Base-by-base conservation (phyloP, 306 rosid genomes). In the Sesbania bispinosa region DNA sequence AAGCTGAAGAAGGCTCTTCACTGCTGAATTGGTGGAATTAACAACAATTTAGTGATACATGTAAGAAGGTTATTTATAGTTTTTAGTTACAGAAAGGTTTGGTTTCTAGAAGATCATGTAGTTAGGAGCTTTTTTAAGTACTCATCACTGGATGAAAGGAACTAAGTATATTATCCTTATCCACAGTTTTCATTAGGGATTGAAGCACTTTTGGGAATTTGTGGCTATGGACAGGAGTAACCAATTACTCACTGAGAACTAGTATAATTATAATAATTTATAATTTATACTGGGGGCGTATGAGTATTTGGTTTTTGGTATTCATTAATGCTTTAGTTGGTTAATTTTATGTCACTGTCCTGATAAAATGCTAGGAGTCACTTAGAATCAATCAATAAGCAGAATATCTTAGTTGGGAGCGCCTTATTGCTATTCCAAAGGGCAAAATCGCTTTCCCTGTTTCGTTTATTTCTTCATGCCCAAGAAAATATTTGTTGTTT, bases 11-110 rank as follows among this genome's bases (percentile, higher is more conserved):
- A 36, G 32, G 35, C 3, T 42, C 45, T 21, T 62, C 38, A 11
- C 45, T 18, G 11, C 32, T 65, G 75, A 73, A 13, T 62, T 47
- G 65, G 27, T 57, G 75, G 75, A 72, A 64, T 24, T 69, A 77
- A 60, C 66, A 53, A 29, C 13, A 51, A 33, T 7, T 45, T 45
- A 14, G 36, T 71, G 54, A 46, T 72, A 65, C 65, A 29, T 73
- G n/a, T 68, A 51, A 67, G 72, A 62, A 50, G 73, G 55, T 16
- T 62, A 61, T 32, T 15, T 62, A 61, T 43, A 68, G 68, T 41
- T n/a, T 61, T 41, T 30, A 72, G 47, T 62, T 48, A 68, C 23
- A 50, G 61, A 23, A 21, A 7, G 19, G 46, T 64, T 81, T 59
- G 53, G 21, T 59, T 54, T 64, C 53, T 20, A 38, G 41, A 26